A percentile compares a stretch with the other conserved stretches of the same genome.
Evolutionary conservation across 2,329 filamentous ascomycete genomes (phyloP).

Genomic region (Cryphonectria naterciae): DNA sequence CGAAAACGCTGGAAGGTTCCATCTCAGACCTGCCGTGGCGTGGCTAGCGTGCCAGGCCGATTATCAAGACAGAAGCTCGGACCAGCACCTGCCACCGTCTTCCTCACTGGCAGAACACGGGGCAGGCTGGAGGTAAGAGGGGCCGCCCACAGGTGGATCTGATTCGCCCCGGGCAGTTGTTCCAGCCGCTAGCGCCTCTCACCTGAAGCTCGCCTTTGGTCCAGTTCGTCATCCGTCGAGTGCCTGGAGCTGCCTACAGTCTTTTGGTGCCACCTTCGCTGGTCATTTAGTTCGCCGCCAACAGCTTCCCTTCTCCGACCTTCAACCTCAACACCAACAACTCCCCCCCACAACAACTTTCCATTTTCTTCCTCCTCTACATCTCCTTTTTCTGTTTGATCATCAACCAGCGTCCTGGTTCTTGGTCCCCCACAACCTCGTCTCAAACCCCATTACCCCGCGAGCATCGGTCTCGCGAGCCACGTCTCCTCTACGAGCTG

Average conservation of each 20-base stretch:
- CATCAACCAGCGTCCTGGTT: conserved; percentile 11
- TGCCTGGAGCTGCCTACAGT: conserved; percentile 24
- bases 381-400: background rate
- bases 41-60: conserved; percentile 4
- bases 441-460: background rate
- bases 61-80: conserved; percentile 6
- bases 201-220: conserved; percentile 12
- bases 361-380: background rate
- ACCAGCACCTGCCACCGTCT: background rate
- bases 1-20: conserved; percentile 10
- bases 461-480: conserved; percentile 9
- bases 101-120: conserved; percentile 21
- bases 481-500: conserved; percentile 19
- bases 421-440: conserved; percentile 8
- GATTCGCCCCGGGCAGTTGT: conserved; percentile 23
- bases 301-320: conserved; percentile 7
- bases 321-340: conserved; percentile 10
- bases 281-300: conserved; percentile 10
- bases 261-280: conserved; percentile 13
- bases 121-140: conserved; percentile 9
- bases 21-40: background rate
- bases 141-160: conserved; percentile 17
- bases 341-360: background rate
- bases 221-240: conserved; percentile 27
- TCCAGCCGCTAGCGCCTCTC: conserved; percentile 19